Conservation (phyloP, 2,329 filamentous ascomycete genomes). For the Geosmithia flava region DNA sequence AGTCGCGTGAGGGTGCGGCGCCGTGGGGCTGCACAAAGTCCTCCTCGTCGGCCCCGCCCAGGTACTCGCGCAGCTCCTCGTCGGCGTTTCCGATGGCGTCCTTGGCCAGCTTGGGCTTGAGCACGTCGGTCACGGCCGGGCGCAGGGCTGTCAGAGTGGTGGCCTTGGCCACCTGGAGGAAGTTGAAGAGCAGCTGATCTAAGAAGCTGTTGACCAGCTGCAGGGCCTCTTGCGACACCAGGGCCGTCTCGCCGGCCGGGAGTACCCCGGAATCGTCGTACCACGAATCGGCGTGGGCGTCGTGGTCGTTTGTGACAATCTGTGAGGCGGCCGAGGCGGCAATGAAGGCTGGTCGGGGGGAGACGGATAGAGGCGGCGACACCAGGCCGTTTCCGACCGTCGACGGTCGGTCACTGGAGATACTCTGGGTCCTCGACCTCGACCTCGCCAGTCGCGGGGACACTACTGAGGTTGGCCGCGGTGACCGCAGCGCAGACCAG, state of each 20-base stretch:
- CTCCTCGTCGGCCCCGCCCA: constrained; percentile 69
- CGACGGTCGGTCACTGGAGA: constrained; percentile 61
- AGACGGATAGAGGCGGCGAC: constrained; percentile 55
- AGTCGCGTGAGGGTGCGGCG: constrained; percentile 41
- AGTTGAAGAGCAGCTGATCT: constrained; percentile 84
- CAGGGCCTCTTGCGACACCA: constrained; percentile 63
- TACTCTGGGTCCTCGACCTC: constrained; percentile 45
- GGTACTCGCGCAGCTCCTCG: constrained; percentile 76
- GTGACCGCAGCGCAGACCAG: background rate
- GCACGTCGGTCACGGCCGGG: constrained; percentile 71
- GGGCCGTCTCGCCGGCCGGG: constrained; percentile 52
- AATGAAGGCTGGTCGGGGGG: constrained; percentile 77
- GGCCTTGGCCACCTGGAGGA: constrained; percentile 69
- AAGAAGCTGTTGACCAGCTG: constrained; percentile 81
- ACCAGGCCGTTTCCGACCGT: constrained; percentile 44
- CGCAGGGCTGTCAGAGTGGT: constrained; percentile 65
- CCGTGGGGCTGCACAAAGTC: constrained; percentile 35
- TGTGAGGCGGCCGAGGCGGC: constrained; percentile 79
- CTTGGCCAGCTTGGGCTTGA: constrained; percentile 80
- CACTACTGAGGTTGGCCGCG: background rate
- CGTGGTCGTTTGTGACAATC: constrained; percentile 81
- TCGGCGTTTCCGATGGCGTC: constrained; percentile 76
- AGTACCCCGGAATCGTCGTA: constrained; percentile 57
- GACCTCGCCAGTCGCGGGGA: constrained; percentile 1
- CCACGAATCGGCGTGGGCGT: constrained; percentile 58